Evolutionary conservation across 2,329 filamentous ascomycete genomes (phyloP).

Genomic region (Cladobotryum mycophilum): DNA sequence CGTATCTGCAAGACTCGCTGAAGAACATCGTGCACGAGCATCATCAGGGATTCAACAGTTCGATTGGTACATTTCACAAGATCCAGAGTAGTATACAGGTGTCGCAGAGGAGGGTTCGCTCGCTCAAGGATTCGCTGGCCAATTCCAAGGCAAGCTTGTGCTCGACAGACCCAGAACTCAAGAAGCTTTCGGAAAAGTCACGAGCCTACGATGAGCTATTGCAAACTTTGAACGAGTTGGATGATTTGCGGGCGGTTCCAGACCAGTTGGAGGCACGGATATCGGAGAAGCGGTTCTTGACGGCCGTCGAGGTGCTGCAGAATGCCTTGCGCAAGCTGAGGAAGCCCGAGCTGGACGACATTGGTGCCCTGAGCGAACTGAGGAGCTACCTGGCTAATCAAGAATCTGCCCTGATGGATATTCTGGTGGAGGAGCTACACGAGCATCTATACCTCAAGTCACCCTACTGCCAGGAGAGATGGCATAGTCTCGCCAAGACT

Average conservation of each 20-base stretch:
- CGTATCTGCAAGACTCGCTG: slow-evolving; percentile 83
- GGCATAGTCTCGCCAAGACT: slow-evolving; percentile 73
- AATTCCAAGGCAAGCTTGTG: slow-evolving; percentile 76
- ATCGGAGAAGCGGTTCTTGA: slow-evolving; percentile 91
- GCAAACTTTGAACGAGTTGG: slow-evolving; percentile 74
- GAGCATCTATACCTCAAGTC: slow-evolving; percentile 97
- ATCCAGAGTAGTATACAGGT: slow-evolving; percentile 89
- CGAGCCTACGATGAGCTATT: slow-evolving; percentile 88
- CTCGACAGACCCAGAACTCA: slow-evolving; percentile 81
- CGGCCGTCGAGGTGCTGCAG: slow-evolving; percentile 86
- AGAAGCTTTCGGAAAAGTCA: slow-evolving; percentile 79
- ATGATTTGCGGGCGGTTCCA: slow-evolving; percentile 81
- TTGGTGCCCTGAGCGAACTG: slow-evolving; percentile 81
- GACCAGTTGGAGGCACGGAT: slow-evolving; percentile 91
- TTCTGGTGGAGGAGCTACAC: slow-evolving; percentile 93
- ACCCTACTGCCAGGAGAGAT: slow-evolving; percentile 92
- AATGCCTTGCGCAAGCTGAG: slow-evolving; percentile 77
- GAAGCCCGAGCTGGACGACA: slow-evolving; percentile 83
- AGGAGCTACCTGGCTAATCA: slow-evolving; percentile 87
- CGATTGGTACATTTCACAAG: slow-evolving; percentile 97
- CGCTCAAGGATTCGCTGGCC: slow-evolving; percentile 75
- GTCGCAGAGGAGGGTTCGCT: slow-evolving; percentile 79
- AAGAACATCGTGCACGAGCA: slow-evolving; percentile 97
- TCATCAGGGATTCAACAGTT: slow-evolving; percentile 98
- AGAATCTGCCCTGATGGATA: slow-evolving; percentile 85